Conservation (phyloP, 2,329 filamentous ascomycete genomes). For the Fusarium heterosporum region DNA sequence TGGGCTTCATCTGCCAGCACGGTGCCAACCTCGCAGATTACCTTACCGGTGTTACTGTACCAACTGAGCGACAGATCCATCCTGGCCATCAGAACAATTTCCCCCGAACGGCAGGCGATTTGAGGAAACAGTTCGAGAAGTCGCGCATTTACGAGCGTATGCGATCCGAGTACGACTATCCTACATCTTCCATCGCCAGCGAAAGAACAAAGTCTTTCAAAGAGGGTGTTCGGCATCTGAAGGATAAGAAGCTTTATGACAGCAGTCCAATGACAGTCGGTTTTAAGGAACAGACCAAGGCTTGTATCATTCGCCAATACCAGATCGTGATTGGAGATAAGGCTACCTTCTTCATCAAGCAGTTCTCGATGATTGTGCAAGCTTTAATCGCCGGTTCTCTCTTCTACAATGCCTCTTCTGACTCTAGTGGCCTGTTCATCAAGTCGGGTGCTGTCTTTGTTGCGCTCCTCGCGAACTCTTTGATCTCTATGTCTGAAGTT, state of each 20-base stretch:
- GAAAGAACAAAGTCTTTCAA: conserved; percentile 65
- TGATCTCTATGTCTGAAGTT: conserved; percentile 75
- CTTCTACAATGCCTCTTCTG: conserved; percentile 72
- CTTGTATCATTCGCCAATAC: conserved; percentile 70
- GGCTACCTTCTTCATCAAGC: conserved; percentile 71
- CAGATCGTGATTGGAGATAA: conserved; percentile 75
- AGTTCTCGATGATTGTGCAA: conserved; percentile 66
- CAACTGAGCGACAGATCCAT: conserved; percentile 74
- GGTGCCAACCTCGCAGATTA: conserved; percentile 74
- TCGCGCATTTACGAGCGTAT: conserved; percentile 63
- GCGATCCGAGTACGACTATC: conserved; percentile 68
- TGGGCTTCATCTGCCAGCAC: conserved; percentile 72
- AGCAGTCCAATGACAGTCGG: conserved; percentile 67
- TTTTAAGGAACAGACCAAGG: conserved; percentile 66
- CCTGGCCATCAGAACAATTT: conserved; percentile 55
- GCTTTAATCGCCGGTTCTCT: conserved; percentile 74
- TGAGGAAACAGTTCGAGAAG: conserved; percentile 64
- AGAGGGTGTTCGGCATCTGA: conserved; percentile 64
- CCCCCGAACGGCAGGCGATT: conserved; percentile 58
- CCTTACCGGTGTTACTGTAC: conserved; percentile 73
- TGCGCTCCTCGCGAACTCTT: conserved; percentile 69
- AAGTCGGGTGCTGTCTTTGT: conserved; percentile 75
- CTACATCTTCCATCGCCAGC: conserved; percentile 60
- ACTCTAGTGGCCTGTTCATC: conserved; percentile 70
- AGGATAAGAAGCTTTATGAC: conserved; percentile 64